Base-by-base conservation (phyloP, 2,329 filamentous ascomycete genomes). In the Diplocarpon rosae region DNA sequence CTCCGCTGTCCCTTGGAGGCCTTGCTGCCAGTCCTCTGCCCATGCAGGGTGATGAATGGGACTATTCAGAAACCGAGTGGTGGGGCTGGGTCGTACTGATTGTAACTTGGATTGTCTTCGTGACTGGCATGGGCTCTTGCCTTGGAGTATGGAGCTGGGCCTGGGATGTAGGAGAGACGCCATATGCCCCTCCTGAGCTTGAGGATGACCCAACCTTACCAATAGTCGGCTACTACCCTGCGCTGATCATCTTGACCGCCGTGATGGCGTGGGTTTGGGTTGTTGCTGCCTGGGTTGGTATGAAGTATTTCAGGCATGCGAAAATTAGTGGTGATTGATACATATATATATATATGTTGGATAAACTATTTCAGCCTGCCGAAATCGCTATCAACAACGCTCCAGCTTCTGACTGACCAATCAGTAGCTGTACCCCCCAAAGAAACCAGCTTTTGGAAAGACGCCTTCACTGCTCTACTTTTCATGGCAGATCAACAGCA, bases 211-310 rank as follows among this genome's bases (percentile, higher is more conserved):
- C 85, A 6, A 96, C 90, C 2, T 66, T 98, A 56, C 92, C 92
- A 2, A 95, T 98, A 58, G 85, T 93, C 10, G 92, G 93, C 9
- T 98, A 98, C 65, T 98, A 98, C 66, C 92, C 92, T 17, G 87
- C 89, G 10, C 68, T 98, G 58, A 85, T 96, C 52, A 92, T 96
- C 47, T 69, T 96, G 54, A 95, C 90, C 3, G 82, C 81, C 38
- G 85, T 98, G 24, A 95, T 98, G 85, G 88, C 89, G 14, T 98
- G 92, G 92, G 87, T 96, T 5, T 98, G 92, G 92, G 92, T 96
- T 14, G 79, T 95, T 11, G 81, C 93, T 46, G 92, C 93, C 10
- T 98, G 92, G 92, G 83, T 96, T 39, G 92, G 92, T 17, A 96
- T 98, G 90, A 98, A 98, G 64, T 96, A 96, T 65, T 98, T 98